These are phyloP conservation scores for Lactarius deliciosus DNA, from an alignment of 768 basidiomycete genomes.

Conservation along the genomic window DNA sequence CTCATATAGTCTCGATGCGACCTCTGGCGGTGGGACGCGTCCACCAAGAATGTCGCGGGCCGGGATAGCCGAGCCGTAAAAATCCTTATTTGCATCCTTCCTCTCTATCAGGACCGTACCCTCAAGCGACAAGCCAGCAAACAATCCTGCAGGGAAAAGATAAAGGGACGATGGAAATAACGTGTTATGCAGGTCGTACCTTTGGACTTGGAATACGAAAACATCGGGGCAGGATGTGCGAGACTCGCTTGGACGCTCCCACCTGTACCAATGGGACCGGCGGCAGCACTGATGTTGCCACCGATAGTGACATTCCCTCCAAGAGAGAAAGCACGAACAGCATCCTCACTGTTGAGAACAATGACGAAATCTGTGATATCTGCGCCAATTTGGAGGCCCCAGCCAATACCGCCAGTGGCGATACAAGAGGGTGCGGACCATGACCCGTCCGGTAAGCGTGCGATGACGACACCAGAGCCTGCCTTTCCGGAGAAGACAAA, in stretches of 20 bases:
- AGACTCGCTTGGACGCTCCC: constrained; percentile 84
- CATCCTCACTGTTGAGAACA: constrained; percentile 95
- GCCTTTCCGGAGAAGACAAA: constrained; percentile 96
- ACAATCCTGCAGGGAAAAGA: constrained; percentile 62
- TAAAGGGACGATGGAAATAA: not conserved
- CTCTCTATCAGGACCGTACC: constrained; percentile 93
- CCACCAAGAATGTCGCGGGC: constrained; percentile 90
- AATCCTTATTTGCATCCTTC: constrained; percentile 94
- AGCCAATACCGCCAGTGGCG: constrained; percentile 91
- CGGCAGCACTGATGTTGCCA: constrained; percentile 79
- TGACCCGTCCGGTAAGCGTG: constrained; percentile 89
- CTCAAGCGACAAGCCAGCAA: constrained; percentile 91
- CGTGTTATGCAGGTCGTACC: constrained; percentile 47
- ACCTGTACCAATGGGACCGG: constrained; percentile 93
- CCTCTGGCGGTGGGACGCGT: constrained; percentile 95
- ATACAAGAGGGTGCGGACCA: constrained; percentile 98
- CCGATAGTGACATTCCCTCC: constrained; percentile 97
- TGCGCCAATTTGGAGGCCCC: constrained; percentile 95
- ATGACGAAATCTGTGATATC: constrained; percentile 96
- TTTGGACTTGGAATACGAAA: constrained; percentile 94
- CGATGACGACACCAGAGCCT: constrained; percentile 90
- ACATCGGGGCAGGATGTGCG: constrained; percentile 95
- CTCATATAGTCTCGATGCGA: constrained; percentile 88
- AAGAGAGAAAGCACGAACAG: constrained; percentile 90
- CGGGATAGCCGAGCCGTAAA: constrained; percentile 90